Percentiles rank a stretch among this genome's conserved stretches.
phyloP scores from a whole-genome alignment of 192 early-diverging fungal species.

The Gryganskiella cystojenkinii region DNA sequence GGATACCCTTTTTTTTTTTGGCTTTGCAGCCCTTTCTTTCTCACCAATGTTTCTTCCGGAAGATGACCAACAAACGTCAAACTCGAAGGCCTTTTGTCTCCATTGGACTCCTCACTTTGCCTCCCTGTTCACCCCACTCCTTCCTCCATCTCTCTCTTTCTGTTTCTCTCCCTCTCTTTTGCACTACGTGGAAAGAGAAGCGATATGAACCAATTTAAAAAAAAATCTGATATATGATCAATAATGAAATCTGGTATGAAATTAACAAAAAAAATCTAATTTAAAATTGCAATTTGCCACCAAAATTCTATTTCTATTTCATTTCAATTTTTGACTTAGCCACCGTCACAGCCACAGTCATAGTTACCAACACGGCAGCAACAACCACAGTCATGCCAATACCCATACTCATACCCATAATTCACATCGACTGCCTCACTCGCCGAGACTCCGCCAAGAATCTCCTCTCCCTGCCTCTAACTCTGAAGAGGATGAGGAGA shows the following conservation, averaged over 20 bases:
- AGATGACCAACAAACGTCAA: too few species aligned
- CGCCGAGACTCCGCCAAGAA: constrained; percentile 44
- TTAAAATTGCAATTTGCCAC: background rate
- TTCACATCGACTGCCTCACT: constrained; percentile 10
- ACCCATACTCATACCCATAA: background rate
- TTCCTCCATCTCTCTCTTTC: background rate
- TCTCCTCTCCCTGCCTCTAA: constrained; percentile 49
- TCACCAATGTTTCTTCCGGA: too few species aligned
- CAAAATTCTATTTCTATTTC: background rate
- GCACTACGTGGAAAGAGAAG: too few species aligned
- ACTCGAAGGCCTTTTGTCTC: too few species aligned
- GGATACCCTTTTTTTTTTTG: too few species aligned
- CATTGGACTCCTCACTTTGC: too few species aligned
- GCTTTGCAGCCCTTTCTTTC: too few species aligned
- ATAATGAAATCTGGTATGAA: too few species aligned
- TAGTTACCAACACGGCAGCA: background rate
- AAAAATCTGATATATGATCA: too few species aligned
- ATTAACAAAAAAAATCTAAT: too few species aligned
- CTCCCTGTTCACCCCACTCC: background rate
- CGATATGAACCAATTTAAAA: too few species aligned
- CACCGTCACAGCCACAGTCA: background rate
- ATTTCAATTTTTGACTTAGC: background rate
- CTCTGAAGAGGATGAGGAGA: constrained; percentile 46
- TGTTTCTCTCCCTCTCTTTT: too few species aligned
- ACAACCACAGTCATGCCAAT: background rate